These are phyloP conservation scores for Veloporphyrellus conicus DNA, from an alignment of 1,284 basidiomycete genomes.

Conservation along the genomic window DNA sequence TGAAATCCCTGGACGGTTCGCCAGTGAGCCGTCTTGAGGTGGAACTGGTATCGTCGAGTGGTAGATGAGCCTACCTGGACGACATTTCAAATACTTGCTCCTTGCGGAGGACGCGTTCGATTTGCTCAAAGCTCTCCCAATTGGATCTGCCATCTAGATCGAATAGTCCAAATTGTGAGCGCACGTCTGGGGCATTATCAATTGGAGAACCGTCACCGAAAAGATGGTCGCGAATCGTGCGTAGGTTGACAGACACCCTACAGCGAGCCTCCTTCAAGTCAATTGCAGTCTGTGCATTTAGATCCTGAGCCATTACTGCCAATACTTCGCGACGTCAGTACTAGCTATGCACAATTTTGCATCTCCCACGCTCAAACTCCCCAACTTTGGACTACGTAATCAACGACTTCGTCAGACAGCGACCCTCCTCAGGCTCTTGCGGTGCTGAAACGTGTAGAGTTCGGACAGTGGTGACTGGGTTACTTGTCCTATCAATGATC, in stretches of 20 bases:
- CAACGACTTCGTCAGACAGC: too few relatives aligned
- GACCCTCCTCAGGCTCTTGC: too few relatives aligned
- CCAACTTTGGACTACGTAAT: too few relatives aligned
- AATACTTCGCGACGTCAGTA: too few relatives aligned
- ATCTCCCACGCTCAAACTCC: too few relatives aligned
- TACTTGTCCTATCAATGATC: too few relatives aligned
- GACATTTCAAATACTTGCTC: constrained; percentile 68
- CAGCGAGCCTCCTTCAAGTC: constrained; percentile 50
- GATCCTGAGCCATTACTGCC: constrained; percentile 28
- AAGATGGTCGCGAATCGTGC: constrained; percentile 43
- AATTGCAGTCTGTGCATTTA: constrained; percentile 43
- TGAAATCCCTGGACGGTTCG: constrained; percentile 20
- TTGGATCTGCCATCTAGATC: constrained; percentile 42
- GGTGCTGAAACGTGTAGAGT: too few relatives aligned
- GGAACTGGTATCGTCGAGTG: too few relatives aligned
- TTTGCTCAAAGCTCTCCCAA: constrained; percentile 47
- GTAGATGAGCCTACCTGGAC: constrained; percentile 38
- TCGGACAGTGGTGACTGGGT: too few relatives aligned
- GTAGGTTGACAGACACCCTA: constrained; percentile 40
- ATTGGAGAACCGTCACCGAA: constrained; percentile 39
- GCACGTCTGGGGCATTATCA: background rate
- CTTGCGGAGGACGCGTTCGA: constrained; percentile 48
- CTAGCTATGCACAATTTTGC: too few relatives aligned
- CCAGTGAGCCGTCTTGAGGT: background rate
- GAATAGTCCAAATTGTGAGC: background rate